Conservation (phyloP, 495 filamentous ascomycete species). For the Astrothelium subdiscretum region DNA sequence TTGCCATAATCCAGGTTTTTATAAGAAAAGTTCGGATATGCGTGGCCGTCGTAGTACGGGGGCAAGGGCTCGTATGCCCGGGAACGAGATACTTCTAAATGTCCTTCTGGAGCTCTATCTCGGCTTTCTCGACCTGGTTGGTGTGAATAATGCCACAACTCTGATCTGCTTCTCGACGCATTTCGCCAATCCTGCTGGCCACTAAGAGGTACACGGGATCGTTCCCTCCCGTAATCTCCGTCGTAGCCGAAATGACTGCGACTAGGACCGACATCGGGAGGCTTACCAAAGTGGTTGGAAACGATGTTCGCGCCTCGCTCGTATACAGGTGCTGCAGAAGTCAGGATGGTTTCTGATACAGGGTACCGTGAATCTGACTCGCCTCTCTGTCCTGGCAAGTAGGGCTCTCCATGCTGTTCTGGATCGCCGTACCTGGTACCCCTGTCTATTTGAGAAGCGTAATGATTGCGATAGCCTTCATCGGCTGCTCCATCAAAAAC, state of each 20-base stretch:
- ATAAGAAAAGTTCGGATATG: neutral
- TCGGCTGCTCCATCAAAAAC: neutral
- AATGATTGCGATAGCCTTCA: neutral
- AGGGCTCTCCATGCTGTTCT: neutral
- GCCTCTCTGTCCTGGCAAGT: neutral
- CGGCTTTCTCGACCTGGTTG: neutral
- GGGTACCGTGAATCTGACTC: neutral
- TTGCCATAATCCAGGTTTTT: neutral
- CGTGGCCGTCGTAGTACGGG: neutral
- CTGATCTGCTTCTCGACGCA: neutral
- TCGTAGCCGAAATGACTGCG: neutral
- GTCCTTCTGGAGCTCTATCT: neutral
- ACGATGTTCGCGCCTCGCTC: neutral
- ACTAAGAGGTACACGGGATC: neutral
- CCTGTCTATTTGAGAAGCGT: neutral
- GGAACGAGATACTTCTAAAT: neutral
- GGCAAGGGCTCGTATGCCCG: neutral
- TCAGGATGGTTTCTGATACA: neutral
- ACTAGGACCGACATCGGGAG: neutral
- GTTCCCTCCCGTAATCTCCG: neutral
- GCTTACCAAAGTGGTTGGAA: neutral
- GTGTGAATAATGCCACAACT: neutral
- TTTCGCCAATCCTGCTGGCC: neutral
- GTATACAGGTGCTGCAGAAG: neutral
- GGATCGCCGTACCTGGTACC: neutral